Evolutionary conservation across 805 yeast genomes (phyloP), one percentile per base, ranked within the genome.

Genomic region (Myxozyma geophila): DNA sequence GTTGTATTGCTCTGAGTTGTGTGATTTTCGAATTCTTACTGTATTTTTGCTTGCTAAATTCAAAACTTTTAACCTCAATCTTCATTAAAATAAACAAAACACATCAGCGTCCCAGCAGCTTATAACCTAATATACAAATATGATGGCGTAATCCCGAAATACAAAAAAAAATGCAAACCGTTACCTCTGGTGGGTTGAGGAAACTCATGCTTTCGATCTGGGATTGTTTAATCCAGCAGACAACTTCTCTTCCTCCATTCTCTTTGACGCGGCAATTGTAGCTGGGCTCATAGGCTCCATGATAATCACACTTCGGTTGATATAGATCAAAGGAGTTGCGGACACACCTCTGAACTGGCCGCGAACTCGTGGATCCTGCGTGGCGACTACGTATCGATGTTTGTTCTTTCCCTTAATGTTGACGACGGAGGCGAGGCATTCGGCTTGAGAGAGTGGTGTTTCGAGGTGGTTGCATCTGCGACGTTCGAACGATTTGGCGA

Each of bases 261-360:
- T 70, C 52, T 72, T 72, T 59, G 85, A 84, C 15, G 81, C 79
- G 51, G 73, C 74, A 12, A 79, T 80, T 49, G 93, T 88, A 7
- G 90, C 89, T 44, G 82, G 83, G 58, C 96, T 89, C 69, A 92
- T 78, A 7, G 98, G 97, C 76, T 95, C 99, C 95, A 95, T 86
- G 35, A 95, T 87, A 93, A 95, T 90, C 17, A 95, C 99, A 0
- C 97, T 85, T 65, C 97, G 82, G 72, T 89, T 87, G 85, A 95
- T 86, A 74, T 89, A 92, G 9, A 93, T 79, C 68, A 95, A 76
- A 0, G 99, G 99, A 0, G 91, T 88, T 12, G 97, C 99, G 0
- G 99, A 96, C 10, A 92, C 80, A 37, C 79, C 79, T 69, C 98
- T 82, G 65, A 95, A 79, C 54, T 80, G 78, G 60, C 84, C 83